A percentile compares a stretch with the other conserved stretches of the same genome.
phyloP scores from a whole-genome alignment of 2,329 filamentous ascomycete species.

The Aureobasidium sp. region DNA sequence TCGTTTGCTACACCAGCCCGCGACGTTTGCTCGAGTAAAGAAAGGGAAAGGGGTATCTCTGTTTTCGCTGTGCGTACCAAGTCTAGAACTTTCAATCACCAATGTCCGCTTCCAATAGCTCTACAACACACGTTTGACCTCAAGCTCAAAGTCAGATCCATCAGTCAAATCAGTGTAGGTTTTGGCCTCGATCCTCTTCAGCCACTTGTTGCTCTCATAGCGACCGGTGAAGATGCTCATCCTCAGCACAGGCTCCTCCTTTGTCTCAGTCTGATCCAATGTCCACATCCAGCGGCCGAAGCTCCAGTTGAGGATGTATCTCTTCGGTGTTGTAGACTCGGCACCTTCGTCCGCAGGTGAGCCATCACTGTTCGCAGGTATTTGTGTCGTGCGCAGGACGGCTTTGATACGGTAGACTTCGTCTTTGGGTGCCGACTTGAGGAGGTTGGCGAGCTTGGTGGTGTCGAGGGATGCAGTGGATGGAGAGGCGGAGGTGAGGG shows the following conservation, averaged over 20 bases:
- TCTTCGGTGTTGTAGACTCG: constrained; percentile 31
- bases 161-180: constrained; percentile 21
- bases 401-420: constrained; percentile 94
- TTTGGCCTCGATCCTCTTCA: constrained; percentile 54
- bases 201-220: constrained; percentile 68
- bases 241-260: constrained; percentile 41
- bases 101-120: neutral
- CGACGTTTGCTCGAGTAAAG: neutral
- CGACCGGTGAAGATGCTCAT: constrained; percentile 70
- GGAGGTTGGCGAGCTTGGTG: constrained; percentile 53
- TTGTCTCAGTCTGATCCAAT: constrained; percentile 33
- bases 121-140: constrained; percentile 35
- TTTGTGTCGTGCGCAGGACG: constrained; percentile 38
- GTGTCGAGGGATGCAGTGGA: constrained; percentile 38
- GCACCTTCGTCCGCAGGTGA: constrained; percentile 18
- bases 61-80: neutral
- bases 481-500: constrained; percentile 34
- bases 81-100: neutral
- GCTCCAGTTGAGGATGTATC: constrained; percentile 96
- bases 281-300: constrained; percentile 95
- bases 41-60: neutral
- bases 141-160: constrained; percentile 38
- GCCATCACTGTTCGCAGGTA: constrained; percentile 29
- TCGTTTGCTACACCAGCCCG: neutral
- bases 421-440: constrained; percentile 73